Evolutionary conservation across 2,329 filamentous ascomycete species (phyloP), one percentile per base, ranked within the genome.

Genomic region (Diaporthe aspalathi): DNA sequence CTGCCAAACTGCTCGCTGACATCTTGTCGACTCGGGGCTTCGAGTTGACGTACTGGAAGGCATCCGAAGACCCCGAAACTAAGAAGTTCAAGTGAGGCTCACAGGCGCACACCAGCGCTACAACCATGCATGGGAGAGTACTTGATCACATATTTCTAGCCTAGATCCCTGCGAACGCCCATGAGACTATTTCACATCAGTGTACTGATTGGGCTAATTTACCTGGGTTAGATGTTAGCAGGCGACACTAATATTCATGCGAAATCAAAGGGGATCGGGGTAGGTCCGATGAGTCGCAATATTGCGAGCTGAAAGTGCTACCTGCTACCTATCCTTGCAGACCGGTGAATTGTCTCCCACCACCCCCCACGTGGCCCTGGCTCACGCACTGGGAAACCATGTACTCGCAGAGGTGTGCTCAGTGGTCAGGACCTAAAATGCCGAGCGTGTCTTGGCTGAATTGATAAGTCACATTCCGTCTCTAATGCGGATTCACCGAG

Each of bases 401-500:
- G n/a, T n/a, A n/a, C n/a, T n/a, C n/a, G n/a, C n/a, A n/a, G n/a
- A n/a, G n/a, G n/a, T n/a, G n/a, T n/a, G n/a, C n/a, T n/a, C n/a
- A n/a, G n/a, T n/a, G n/a, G n/a, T n/a, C n/a, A n/a, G 7, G 14
- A 40, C 11, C 20, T n/a, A 40, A 57, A n/a, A n/a, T n/a, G n/a
- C n/a, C n/a, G n/a, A n/a, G 20, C 24, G 17, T 62, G 40, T 32
- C 57, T 62, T 47, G 40, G 57, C 38, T 43, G 40, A 62, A 62
- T n/a, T 47, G 24, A 62, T 40, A 2, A 45, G 14, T 62, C 35
- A 57, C 35, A 57, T 3, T 32, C 32, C 40, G 56, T 29, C 22
- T 45, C 5, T 17, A 43, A 20, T 12, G 14, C 24, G 40, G 24
- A 7, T n/a, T 22, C n/a, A 5, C 38, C 17, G 57, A 16, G 57